A percentile compares a stretch with the other conserved stretches of the same genome.
Evolutionary conservation across 495 filamentous ascomycete genomes (phyloP).

Genomic region (Amphirosellinia nigrospora): DNA sequence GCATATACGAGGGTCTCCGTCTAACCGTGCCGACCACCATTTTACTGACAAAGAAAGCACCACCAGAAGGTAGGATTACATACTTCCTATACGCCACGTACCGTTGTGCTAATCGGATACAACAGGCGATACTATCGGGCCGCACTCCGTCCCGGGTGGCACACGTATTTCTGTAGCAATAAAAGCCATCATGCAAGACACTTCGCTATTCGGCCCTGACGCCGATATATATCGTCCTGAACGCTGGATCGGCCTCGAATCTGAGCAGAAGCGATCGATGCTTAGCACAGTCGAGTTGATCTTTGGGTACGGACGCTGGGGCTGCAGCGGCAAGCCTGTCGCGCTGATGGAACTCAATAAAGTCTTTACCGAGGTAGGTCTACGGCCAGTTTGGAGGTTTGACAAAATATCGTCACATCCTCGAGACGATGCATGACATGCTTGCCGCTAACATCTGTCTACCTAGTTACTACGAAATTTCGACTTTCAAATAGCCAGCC

Average conservation of each 20-base stretch:
- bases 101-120: not conserved
- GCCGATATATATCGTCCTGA: not conserved
- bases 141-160: not conserved
- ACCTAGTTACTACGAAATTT: not conserved
- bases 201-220: not conserved
- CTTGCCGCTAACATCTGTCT: not conserved
- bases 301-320: not conserved
- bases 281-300: not conserved
- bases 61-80: not conserved
- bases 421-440: not conserved
- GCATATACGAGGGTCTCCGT: not conserved
- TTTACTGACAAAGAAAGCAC: not conserved
- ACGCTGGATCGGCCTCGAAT: not conserved
- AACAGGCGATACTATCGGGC: not conserved
- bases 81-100: too few relatives aligned
- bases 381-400: not conserved
- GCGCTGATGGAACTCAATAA: not conserved
- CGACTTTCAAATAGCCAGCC: not conserved
- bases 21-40: not conserved
- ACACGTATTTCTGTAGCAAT: not conserved
- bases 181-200: not conserved
- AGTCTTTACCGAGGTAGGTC: not conserved
- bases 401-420: not conserved
- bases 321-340: not conserved
- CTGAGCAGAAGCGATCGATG: not conserved